Evolutionary conservation across 176 grass and related monocot species (phyloP).

Genomic region (Oryza coarctata): DNA sequence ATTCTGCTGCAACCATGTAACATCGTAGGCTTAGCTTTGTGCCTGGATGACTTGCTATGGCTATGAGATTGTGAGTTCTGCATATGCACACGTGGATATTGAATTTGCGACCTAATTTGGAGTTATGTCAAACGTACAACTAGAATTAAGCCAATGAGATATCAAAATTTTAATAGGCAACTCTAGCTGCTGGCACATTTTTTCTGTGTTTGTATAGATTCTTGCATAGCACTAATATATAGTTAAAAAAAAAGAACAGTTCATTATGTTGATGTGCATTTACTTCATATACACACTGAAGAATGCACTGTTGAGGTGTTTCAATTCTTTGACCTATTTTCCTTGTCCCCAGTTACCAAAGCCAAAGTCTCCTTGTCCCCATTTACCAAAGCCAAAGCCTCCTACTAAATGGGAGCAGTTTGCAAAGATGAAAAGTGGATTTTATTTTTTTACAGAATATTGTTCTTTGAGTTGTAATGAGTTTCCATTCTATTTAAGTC

Average conservation of each 20-base stretch:
- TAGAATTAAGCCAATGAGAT: neutral
- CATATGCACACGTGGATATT: too few relatives aligned
- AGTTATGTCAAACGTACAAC: neutral
- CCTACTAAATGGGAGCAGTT: slow-evolving; percentile 94
- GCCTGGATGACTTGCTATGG: neutral
- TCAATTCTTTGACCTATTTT: neutral
- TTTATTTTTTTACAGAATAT: neutral
- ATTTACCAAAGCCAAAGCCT: slow-evolving; percentile 81
- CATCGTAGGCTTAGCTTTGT: neutral
- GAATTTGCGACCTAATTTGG: neutral
- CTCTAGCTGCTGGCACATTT: neutral
- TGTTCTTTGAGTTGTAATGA: neutral
- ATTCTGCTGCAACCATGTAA: neutral
- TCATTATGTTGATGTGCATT: neutral
- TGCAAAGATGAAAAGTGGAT: slow-evolving; percentile 70
- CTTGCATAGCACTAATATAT: too few relatives aligned
- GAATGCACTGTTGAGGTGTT: neutral
- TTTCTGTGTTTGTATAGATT: neutral
- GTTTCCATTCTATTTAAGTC: too few relatives aligned
- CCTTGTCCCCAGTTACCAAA: slow-evolving; percentile 60
- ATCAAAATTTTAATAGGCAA: neutral
- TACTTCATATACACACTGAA: neutral
- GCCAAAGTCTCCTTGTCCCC: slow-evolving; percentile 61
- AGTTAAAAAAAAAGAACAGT: too few relatives aligned
- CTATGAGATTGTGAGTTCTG: too few relatives aligned